Percentiles rank a stretch among this genome's conserved stretches.
Conservation (phyloP, 306 rosid species). For the Potentilla sterilis region DNA sequence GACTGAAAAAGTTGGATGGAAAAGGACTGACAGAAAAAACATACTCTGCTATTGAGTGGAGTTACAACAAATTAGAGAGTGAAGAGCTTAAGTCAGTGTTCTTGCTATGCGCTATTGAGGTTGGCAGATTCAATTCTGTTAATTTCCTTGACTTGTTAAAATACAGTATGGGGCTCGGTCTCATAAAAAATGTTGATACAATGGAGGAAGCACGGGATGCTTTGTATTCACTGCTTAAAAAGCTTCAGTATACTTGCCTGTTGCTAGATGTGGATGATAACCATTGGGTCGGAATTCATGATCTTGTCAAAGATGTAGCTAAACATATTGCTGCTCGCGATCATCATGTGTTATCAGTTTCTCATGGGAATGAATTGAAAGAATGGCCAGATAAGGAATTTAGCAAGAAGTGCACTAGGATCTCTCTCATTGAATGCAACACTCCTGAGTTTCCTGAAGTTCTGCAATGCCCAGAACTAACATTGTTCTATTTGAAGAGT, state of each 20-base stretch:
- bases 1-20: background rate
- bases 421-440: background rate
- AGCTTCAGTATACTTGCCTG: slow-evolving; percentile 23
- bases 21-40: background rate
- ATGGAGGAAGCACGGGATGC: slow-evolving; percentile 10
- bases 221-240: slow-evolving; percentile 15
- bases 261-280: background rate
- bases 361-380: slow-evolving; percentile 9
- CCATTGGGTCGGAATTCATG: slow-evolving; percentile 9
- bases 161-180: slow-evolving; percentile 26
- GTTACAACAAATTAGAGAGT: slow-evolving; percentile 15
- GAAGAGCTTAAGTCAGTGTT: slow-evolving; percentile 20
- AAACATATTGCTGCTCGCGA: background rate
- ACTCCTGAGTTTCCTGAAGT: slow-evolving; percentile 1
- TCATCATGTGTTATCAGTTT: slow-evolving; percentile 11
- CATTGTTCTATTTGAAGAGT: too few relatives aligned
- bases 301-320: slow-evolving; percentile 24
- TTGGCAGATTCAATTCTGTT: too few relatives aligned
- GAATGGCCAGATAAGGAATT: slow-evolving; percentile 11
- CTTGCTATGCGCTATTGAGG: slow-evolving; percentile 32
- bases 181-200: slow-evolving; percentile 9
- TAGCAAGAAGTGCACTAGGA: slow-evolving; percentile 13
- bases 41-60: slow-evolving; percentile 21
- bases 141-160: slow-evolving; percentile 36
- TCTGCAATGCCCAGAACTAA: slow-evolving; percentile 1